A percentile compares a stretch with the other conserved stretches of the same genome.
These are phyloP conservation scores for Cladosporium sp. DNA, from an alignment of 2,329 filamentous ascomycete species.

Conservation along the genomic window DNA sequence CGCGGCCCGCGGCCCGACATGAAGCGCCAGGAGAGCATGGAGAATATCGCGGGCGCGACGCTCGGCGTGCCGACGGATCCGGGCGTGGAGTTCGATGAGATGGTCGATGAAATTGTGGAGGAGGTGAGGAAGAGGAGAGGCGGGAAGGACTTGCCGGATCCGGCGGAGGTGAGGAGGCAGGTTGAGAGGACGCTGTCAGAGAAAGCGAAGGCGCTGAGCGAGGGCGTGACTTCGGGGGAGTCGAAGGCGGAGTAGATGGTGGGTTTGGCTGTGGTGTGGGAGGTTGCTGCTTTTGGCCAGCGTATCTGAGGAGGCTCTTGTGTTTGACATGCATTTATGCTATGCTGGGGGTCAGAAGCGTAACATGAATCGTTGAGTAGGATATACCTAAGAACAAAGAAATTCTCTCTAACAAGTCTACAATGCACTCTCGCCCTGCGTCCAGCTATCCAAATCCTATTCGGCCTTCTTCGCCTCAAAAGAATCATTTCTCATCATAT, in stretches of 20 bases:
- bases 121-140: slow-evolving; percentile 60
- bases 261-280: not conserved
- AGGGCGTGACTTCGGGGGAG: not conserved
- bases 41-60: slow-evolving; percentile 43
- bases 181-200: slow-evolving; percentile 41
- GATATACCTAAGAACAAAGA: no score
- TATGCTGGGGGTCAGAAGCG: no score
- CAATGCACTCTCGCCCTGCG: no score
- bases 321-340: no score
- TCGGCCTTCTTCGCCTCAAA: no score
- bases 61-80: slow-evolving; percentile 75
- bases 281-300: not conserved
- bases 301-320: no score
- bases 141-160: slow-evolving; percentile 38
- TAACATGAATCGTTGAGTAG: no score
- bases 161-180: slow-evolving; percentile 47
- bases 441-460: no score
- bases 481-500: no score
- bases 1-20: slow-evolving; percentile 24
- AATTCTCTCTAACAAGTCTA: no score
- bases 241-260: not conserved
- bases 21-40: slow-evolving; percentile 26
- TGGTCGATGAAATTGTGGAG: slow-evolving; percentile 63
- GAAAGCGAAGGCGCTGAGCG: slow-evolving; percentile 3
- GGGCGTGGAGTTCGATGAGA: slow-evolving; percentile 68